Percentiles rank a stretch among this genome's conserved stretches.
Conservation (phyloP, 768 basidiomycete genomes). For the Leccinum longicurvipes region DNA sequence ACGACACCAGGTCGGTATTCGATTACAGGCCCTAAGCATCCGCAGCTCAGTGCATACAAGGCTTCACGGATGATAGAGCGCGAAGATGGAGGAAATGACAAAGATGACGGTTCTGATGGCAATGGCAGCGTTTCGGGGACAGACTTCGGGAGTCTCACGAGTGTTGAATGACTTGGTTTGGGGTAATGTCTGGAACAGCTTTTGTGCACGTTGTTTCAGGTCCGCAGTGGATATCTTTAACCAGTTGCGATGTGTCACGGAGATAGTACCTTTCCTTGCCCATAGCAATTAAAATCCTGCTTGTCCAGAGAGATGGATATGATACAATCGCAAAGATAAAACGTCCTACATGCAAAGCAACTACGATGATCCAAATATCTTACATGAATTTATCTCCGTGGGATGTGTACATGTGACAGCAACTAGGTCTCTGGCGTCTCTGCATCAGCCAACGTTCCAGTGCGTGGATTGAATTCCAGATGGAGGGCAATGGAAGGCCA, state of each 20-base stretch:
- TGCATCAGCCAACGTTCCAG: conserved; percentile 22
- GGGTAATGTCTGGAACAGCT: neutral
- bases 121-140: conserved; percentile 39
- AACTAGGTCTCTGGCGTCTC: conserved; percentile 17
- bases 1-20: conserved; percentile 20
- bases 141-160: conserved; percentile 49
- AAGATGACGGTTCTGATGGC: conserved; percentile 36
- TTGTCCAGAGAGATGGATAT: neutral
- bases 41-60: conserved; percentile 20
- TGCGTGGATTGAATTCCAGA: conserved; percentile 54
- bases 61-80: conserved; percentile 11
- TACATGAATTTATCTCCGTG: conserved; percentile 1
- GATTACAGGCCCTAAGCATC: conserved; percentile 18
- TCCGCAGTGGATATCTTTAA: neutral
- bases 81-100: conserved; percentile 20
- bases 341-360: conserved; percentile 5
- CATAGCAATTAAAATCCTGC: neutral
- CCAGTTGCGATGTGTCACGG: neutral
- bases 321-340: neutral
- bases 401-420: conserved; percentile 1
- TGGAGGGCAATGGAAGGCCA: conserved; percentile 67
- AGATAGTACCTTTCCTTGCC: conserved; percentile 1
- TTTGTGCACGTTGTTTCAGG: conserved; percentile 3
- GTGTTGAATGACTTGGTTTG: conserved; percentile 38
- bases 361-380: conserved; percentile 10